Base-by-base conservation (phyloP, 2,329 filamentous ascomycete species). In the Colletotrichum graminicola region DNA sequence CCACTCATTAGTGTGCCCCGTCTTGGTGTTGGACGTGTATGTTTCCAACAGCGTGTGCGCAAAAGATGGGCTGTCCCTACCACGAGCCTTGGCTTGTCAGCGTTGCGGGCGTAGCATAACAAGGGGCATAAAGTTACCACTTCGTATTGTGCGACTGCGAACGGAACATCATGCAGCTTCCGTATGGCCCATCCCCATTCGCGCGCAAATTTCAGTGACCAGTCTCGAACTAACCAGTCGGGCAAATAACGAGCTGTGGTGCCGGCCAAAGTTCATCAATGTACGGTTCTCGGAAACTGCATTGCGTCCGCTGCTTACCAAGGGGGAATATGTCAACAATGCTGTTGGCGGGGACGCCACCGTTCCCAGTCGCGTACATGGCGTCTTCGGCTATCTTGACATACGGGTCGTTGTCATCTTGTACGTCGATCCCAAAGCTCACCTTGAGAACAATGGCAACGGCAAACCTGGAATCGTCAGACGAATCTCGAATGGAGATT, bases 251-350 rank as follows among this genome's bases (percentile, higher is more conserved):
- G 79, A 36, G 82, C 78, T 79, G 68, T 45, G 39, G 29, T 29
- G 36, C 32, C 76, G 70, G 45, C 76, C 75, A 26, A 79, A 60
- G 67, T 76, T 63, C n/a, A 75, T 76, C 57, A 56, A 54, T 29
- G 67, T 45, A 51, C 29, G 14, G 29, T 47, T 29, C 18, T 56
- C 39, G n/a, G 76, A 76, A 76, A 70, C 14, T 12, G 54, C 32
- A 49, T 32, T 57, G 18, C 52, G 49, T 62, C 51, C 62, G 34
- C 21, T 29, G 59, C 75, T 66, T 75, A 80, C 78, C 77, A 18
- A 81, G 77, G 0, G 86, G 86, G 63, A 87, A 85, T 72, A 84
- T 81, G 74, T 87, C 86, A 18, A 87, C 83, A 2, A 84, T 77
- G 2, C 82, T 84, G 55, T 78, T 77, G 23, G 78, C 79, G 18